A percentile compares a stretch with the other conserved stretches of the same genome.
Conservation (phyloP, 1,284 basidiomycete species). For the Exobasidium cylindrosporum region DNA sequence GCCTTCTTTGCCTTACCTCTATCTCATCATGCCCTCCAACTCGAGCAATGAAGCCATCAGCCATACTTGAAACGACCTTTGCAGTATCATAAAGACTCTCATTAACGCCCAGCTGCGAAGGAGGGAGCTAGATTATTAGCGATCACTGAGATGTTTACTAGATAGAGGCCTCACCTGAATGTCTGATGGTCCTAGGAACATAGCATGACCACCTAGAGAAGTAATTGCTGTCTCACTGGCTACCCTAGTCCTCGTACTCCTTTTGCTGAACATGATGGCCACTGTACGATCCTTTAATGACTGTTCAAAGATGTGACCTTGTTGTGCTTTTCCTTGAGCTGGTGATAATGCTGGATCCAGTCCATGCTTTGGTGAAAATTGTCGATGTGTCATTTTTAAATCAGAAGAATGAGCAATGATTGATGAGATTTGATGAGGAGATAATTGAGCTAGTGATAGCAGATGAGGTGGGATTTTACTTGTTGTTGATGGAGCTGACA, state of each 20-base stretch:
- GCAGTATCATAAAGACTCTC: conserved; percentile 82
- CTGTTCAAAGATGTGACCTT: conserved; percentile 51
- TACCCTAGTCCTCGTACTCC: conserved; percentile 86
- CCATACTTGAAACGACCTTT: conserved; percentile 81
- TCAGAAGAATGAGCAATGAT: conserved; percentile 65
- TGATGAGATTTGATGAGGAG: conserved; percentile 67
- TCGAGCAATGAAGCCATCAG: conserved; percentile 93
- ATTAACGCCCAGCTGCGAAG: conserved; percentile 74
- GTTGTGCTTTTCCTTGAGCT: conserved; percentile 16
- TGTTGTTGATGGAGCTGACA: conserved; percentile 1
- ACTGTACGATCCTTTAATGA: conserved; percentile 75
- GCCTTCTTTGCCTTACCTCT: conserved; percentile 63
- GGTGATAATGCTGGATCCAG: conserved; percentile 26
- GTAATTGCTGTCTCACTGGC: conserved; percentile 70
- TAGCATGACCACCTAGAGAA: conserved; percentile 67
- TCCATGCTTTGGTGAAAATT: conserved; percentile 59
- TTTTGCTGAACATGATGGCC: conserved; percentile 86
- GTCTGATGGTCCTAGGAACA: conserved; percentile 87
- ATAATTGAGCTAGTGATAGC: conserved; percentile 79
- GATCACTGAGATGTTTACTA: too few relatives aligned
- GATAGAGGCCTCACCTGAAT: conserved; percentile 73
- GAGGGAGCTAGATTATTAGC: too few relatives aligned
- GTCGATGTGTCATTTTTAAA: conserved; percentile 63
- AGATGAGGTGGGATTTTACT: conserved; percentile 63
- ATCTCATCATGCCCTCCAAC: conserved; percentile 89